A percentile compares a stretch with the other conserved stretches of the same genome.
These are phyloP conservation scores for Diaporthe sp. DNA, from an alignment of 2,329 filamentous ascomycete genomes.

Conservation along the genomic window DNA sequence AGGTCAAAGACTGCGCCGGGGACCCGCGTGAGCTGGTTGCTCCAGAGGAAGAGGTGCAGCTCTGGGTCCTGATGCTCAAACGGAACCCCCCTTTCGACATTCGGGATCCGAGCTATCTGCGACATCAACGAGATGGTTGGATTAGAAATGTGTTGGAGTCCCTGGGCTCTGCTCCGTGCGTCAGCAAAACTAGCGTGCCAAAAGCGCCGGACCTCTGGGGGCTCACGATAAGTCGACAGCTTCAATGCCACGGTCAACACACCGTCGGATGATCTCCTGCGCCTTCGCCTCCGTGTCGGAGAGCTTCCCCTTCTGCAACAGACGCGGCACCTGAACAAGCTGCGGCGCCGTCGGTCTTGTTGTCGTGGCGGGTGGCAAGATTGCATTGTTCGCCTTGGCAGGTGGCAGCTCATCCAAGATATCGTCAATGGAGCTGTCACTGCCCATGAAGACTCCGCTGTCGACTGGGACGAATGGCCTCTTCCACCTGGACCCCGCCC, in stretches of 20 bases:
- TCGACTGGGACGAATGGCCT: conserved; percentile 71
- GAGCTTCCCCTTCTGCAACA: conserved; percentile 1
- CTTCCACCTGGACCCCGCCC: conserved; percentile 50
- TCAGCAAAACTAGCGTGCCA: background rate
- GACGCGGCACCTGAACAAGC: conserved; percentile 11
- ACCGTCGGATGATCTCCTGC: conserved; percentile 58
- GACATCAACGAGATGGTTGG: conserved; percentile 66
- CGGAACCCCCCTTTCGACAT: conserved; percentile 65
- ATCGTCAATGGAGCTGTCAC: conserved; percentile 61
- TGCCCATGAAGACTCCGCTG: conserved; percentile 74
- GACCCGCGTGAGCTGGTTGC: conserved; percentile 66
- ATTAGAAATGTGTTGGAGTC: conserved; percentile 64
- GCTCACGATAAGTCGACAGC: conserved; percentile 70
- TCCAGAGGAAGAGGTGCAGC: conserved; percentile 70
- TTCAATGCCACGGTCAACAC: conserved; percentile 69
- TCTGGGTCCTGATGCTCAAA: conserved; percentile 69
- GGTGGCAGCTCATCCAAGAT: conserved; percentile 53
- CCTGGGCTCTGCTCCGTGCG: conserved; percentile 49
- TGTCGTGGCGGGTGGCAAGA: background rate
- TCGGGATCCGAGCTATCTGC: conserved; percentile 63
- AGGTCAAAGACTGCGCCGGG: conserved; percentile 72
- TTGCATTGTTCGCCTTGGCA: background rate
- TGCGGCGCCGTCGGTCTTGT: background rate
- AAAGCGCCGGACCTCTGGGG: background rate
- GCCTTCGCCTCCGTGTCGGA: conserved; percentile 50